Conservation (phyloP, 345 rosid species). For the Murraya koenigii region DNA sequence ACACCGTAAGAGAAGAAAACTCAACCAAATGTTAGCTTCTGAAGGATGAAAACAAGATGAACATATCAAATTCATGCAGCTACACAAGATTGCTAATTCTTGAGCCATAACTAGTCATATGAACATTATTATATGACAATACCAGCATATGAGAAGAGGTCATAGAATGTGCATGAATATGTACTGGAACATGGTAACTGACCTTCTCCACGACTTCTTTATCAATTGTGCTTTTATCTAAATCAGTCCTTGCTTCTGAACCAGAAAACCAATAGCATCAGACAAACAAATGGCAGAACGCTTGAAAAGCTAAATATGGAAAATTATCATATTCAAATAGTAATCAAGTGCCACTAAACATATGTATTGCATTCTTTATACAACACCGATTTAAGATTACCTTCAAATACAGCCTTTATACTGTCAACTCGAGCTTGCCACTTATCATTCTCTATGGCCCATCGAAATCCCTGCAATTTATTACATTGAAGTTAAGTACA, state of each 20-base stretch:
- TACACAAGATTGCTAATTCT: not conserved
- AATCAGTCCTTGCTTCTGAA: conserved; percentile 70
- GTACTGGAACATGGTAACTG: conserved; percentile 4
- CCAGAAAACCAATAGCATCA: conserved; percentile 3
- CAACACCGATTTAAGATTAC: conserved; percentile 25
- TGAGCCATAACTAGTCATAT: conserved; percentile 2
- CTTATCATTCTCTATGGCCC: conserved; percentile 81
- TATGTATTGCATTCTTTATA: not conserved
- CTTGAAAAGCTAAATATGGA: not conserved
- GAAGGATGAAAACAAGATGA: not conserved
- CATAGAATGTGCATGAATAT: not conserved
- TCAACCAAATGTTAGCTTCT: not conserved
- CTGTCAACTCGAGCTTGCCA: conserved; percentile 89
- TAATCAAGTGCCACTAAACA: not conserved
- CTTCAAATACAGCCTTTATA: conserved; percentile 79
- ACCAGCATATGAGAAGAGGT: not conserved
- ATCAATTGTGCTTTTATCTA: conserved; percentile 64
- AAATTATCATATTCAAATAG: not conserved
- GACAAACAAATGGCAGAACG: not conserved
- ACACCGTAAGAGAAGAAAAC: not conserved
- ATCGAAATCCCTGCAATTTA: conserved; percentile 64
- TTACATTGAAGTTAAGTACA: conserved; percentile 2
- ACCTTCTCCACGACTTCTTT: conserved; percentile 85
- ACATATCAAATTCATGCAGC: not conserved
- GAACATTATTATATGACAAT: not conserved